These are phyloP conservation scores for Trichosporon inkin DNA, from an alignment of 1,284 basidiomycete species.

Conservation along the genomic window DNA sequence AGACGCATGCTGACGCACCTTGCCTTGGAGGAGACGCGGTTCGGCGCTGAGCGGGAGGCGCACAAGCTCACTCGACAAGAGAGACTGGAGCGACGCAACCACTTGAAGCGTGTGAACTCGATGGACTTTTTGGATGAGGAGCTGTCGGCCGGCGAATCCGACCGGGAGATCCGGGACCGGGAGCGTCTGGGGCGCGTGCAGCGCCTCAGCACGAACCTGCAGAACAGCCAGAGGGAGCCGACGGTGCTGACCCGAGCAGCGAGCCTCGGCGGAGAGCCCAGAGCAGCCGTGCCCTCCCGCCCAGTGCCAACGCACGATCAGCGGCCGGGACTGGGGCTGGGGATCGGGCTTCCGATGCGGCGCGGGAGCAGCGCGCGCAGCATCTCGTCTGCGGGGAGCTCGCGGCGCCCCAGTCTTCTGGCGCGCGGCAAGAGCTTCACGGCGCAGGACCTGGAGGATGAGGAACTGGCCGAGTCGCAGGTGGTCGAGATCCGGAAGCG, in stretches of 20 bases:
- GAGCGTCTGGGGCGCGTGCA: slow-evolving; percentile 29
- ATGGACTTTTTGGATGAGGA: slow-evolving; percentile 41
- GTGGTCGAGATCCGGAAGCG: neutral
- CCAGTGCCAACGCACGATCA: neutral
- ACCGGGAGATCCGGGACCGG: slow-evolving; percentile 5
- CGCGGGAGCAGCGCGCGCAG: slow-evolving; percentile 16
- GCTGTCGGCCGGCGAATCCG: neutral
- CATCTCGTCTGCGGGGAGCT: slow-evolving; percentile 24
- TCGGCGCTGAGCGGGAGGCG: slow-evolving; percentile 27
- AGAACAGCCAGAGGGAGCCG: slow-evolving; percentile 32
- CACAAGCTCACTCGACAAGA: slow-evolving; percentile 32
- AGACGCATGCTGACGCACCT: slow-evolving; percentile 39
- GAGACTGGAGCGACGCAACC: slow-evolving; percentile 25
- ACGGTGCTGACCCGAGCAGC: slow-evolving; percentile 18
- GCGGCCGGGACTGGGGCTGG: neutral
- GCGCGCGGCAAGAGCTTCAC: slow-evolving; percentile 48
- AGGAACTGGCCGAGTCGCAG: slow-evolving; percentile 2
- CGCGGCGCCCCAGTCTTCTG: slow-evolving; percentile 34
- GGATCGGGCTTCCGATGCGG: slow-evolving; percentile 17
- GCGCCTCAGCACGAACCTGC: slow-evolving; percentile 39
- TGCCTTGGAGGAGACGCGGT: slow-evolving; percentile 38
- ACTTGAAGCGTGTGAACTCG: slow-evolving; percentile 30
- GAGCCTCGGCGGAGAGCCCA: slow-evolving; percentile 15
- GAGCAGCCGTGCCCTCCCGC: neutral
- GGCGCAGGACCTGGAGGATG: slow-evolving; percentile 42